Evolutionary conservation across 164 flowering plant genomes (phyloP), one percentile per base, ranked within the genome.

Genomic region (Kingdonia uniflora): DNA sequence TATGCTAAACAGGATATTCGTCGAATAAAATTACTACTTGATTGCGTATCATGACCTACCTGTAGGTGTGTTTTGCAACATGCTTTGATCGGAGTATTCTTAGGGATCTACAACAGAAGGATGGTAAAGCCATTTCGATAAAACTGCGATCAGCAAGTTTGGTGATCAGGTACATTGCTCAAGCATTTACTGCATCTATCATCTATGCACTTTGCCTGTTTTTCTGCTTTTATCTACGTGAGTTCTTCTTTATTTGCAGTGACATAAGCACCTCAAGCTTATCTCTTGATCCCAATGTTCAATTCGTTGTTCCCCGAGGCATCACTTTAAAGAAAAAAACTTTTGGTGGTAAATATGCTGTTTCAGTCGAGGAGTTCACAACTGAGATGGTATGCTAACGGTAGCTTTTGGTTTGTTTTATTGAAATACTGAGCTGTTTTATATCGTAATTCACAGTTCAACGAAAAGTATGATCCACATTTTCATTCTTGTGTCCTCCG

Each of bases 41-140:
- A 29, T 29, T 29, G 35, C 8, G 35, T 29, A 29, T 29, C 4
- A 29, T 29, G 35, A 3, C 8, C 6, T 8, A 29, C 8, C 14
- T 60, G 48, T 53, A 67, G 71, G 67, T 63, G 20, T 67, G 71
- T 59, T 67, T 67, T 58, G 71, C 71, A 13, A 62, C 71, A 54
- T 67, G 71, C 71, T 67, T 67, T 55, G 71, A 67, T 55, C 66
- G 54, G 52, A 63, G 51, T 47, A 58, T 67, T 55, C 56, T 67
- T 45, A 54, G 40, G 56, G 53, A 55, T 54, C 67, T 67, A 8
- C 62, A 51, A 45, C 44, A 52, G 54, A 67, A 67, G 64, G 67
- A 67, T 58, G 71, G 71, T n/a, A 67, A 59, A 51, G 61, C 64
- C 21, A 56, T 68, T 23, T 62, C 55, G 8, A 23, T 68, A 17